These are phyloP conservation scores for Cyclostephanos tholiformis DNA, from an alignment of 108 stramenopile genomes.

Conservation along the genomic window DNA sequence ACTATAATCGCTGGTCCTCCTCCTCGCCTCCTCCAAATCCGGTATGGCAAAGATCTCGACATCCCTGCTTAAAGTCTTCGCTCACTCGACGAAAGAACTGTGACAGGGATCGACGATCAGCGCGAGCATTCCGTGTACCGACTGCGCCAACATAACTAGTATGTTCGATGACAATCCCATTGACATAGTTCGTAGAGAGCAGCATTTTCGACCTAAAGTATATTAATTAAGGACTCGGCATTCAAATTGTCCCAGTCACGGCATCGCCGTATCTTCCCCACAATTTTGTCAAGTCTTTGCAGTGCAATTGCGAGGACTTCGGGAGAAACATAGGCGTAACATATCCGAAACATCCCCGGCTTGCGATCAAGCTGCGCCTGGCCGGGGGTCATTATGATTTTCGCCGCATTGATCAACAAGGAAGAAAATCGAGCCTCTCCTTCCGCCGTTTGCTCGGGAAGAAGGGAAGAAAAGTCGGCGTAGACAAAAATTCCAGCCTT, in stretches of 20 bases:
- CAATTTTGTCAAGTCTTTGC: constrained; percentile 74
- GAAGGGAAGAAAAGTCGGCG: constrained; percentile 81
- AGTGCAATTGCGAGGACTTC: constrained; percentile 78
- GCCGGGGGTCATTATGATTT: constrained; percentile 87
- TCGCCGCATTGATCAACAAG: constrained; percentile 65
- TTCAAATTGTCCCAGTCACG: constrained; percentile 74
- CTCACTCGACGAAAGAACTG: background rate
- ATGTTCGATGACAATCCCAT: constrained; percentile 9
- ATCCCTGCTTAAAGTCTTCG: background rate
- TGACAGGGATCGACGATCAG: constrained; percentile 9
- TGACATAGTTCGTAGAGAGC: no score
- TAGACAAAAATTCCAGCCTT: constrained; percentile 88
- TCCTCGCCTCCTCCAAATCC: constrained; percentile 2
- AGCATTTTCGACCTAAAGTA: constrained; percentile 24
- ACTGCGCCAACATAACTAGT: constrained; percentile 23
- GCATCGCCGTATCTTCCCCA: constrained; percentile 71
- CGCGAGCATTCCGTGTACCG: constrained; percentile 30
- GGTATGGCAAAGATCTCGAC: background rate
- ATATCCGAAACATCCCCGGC: constrained; percentile 90
- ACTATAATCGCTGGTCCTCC: constrained; percentile 12
- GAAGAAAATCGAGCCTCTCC: constrained; percentile 71
- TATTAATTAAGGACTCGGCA: constrained; percentile 53
- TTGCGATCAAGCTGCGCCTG: constrained; percentile 64
- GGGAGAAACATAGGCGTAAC: constrained; percentile 79
- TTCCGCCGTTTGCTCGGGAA: constrained; percentile 71